Conservation (phyloP, 352 stramenopile genomes). For the Saprolegnia parasitica region DNA sequence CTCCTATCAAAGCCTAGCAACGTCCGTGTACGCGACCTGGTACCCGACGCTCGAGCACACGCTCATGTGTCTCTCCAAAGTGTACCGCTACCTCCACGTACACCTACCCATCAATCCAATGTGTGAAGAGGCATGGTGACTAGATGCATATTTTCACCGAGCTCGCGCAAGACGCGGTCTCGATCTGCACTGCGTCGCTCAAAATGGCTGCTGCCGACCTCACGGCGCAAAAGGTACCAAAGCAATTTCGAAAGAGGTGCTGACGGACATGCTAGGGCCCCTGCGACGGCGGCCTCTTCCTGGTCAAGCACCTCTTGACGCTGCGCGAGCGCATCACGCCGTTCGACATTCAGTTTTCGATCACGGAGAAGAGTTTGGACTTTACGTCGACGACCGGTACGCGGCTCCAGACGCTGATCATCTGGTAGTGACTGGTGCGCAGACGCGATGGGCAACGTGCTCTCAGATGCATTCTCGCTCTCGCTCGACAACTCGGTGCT, state of each 20-base stretch:
- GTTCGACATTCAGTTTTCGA: conserved; percentile 77
- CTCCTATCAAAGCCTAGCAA: conserved; percentile 28
- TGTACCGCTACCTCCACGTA: conserved; percentile 81
- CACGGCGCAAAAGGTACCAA: conserved; percentile 30
- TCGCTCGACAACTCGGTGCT: conserved; percentile 52
- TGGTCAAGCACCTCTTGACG: conserved; percentile 79
- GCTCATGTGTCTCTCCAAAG: conserved; percentile 77
- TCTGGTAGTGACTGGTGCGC: conserved; percentile 13
- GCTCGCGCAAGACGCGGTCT: conserved; percentile 75
- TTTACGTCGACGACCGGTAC: conserved; percentile 57
- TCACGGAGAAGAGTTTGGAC: conserved; percentile 64
- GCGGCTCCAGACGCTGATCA: neutral
- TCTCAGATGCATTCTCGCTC: conserved; percentile 63
- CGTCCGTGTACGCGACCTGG: conserved; percentile 71
- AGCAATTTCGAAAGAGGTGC: neutral
- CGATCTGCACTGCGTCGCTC: conserved; percentile 68
- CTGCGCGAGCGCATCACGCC: conserved; percentile 79
- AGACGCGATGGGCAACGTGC: conserved; percentile 65
- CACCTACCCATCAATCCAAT: neutral
- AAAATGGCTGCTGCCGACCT: conserved; percentile 73
- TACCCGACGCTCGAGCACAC: conserved; percentile 80
- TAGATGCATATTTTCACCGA: conserved; percentile 85
- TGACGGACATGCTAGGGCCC: conserved; percentile 34
- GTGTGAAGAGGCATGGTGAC: neutral
- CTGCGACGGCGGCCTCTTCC: conserved; percentile 65